These are phyloP conservation scores for Kodamaea ohmeri DNA, from an alignment of 1,139 yeast species.

Conservation along the genomic window DNA sequence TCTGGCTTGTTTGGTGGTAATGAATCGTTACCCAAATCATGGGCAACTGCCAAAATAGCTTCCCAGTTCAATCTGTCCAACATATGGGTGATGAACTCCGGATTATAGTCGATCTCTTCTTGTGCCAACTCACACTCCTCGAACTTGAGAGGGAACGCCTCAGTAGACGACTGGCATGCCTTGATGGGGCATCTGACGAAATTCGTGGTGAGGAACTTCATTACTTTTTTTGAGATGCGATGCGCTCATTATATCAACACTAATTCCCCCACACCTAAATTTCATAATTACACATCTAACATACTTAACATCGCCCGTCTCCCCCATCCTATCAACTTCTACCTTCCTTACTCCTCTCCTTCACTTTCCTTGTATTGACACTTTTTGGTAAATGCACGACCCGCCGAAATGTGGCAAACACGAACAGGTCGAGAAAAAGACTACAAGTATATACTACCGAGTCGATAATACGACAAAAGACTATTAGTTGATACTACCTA, in stretches of 20 bases:
- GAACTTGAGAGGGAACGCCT: constrained; percentile 78
- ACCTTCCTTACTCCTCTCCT: too few species aligned
- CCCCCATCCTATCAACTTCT: too few species aligned
- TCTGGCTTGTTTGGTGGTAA: constrained; percentile 70
- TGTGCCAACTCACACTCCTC: constrained; percentile 70
- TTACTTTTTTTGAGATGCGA: constrained; percentile 20
- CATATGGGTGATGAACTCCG: constrained; percentile 75
- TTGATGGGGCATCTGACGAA: constrained; percentile 93
- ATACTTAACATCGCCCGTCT: too few species aligned
- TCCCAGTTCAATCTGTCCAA: constrained; percentile 85
- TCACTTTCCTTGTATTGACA: too few species aligned
- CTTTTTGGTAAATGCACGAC: too few species aligned
- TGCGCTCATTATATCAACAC: background rate
- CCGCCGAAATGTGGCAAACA: too few species aligned
- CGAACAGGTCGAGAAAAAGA: too few species aligned
- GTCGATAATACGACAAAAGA: too few species aligned
- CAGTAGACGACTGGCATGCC: constrained; percentile 68
- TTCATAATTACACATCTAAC: too few species aligned
- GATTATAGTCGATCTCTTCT: constrained; percentile 79
- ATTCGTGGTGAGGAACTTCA: constrained; percentile 93
- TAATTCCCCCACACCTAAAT: too few species aligned
- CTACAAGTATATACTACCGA: too few species aligned
- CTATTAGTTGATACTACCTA: too few species aligned
- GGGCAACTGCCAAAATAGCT: constrained; percentile 74
- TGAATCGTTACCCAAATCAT: constrained; percentile 65